A percentile compares a stretch with the other conserved stretches of the same genome.
phyloP scores from a whole-genome alignment of 2,329 filamentous ascomycete genomes.

The Exophiala bonariae region DNA sequence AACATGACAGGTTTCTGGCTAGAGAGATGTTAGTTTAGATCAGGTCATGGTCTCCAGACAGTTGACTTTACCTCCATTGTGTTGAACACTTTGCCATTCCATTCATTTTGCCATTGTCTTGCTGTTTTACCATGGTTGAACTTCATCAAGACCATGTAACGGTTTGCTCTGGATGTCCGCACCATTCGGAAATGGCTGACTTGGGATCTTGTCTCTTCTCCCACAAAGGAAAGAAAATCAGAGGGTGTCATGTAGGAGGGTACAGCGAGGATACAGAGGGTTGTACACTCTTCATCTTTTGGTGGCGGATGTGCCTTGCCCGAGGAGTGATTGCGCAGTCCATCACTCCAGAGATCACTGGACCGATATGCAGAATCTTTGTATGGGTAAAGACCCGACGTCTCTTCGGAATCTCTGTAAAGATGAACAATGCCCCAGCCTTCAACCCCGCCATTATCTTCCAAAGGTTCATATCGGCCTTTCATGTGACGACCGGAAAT shows the following conservation, averaged over 20 bases:
- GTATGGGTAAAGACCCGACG: constrained; percentile 59
- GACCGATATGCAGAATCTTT: constrained; percentile 41
- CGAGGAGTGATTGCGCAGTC: constrained; percentile 16
- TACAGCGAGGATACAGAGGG: constrained; percentile 89
- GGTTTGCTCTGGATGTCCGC: constrained; percentile 81
- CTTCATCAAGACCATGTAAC: constrained; percentile 95
- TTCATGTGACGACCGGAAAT: constrained; percentile 74
- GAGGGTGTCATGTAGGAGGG: constrained; percentile 90
- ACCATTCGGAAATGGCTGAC: constrained; percentile 96
- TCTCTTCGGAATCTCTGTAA: constrained; percentile 81
- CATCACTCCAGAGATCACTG: constrained; percentile 28
- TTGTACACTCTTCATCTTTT: constrained; percentile 71
- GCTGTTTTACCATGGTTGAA: constrained; percentile 76
- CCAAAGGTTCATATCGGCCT: constrained; percentile 72
- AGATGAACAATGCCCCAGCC: constrained; percentile 88
- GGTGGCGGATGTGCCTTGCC: constrained; percentile 22
- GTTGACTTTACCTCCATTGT: constrained; percentile 71
- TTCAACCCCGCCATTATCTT: constrained; percentile 71
- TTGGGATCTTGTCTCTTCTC: constrained; percentile 78
- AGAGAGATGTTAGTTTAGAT: constrained; percentile 24
- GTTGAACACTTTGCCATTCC: constrained; percentile 92
- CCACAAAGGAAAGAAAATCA: constrained; percentile 88
- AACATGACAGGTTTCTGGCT: constrained; percentile 92
- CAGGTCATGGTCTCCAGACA: neutral
- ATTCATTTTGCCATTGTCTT: constrained; percentile 76